Evolutionary conservation across 2,329 filamentous ascomycete genomes (phyloP), one percentile per base, ranked within the genome.

Genomic region (Lecanosticta acicola): DNA sequence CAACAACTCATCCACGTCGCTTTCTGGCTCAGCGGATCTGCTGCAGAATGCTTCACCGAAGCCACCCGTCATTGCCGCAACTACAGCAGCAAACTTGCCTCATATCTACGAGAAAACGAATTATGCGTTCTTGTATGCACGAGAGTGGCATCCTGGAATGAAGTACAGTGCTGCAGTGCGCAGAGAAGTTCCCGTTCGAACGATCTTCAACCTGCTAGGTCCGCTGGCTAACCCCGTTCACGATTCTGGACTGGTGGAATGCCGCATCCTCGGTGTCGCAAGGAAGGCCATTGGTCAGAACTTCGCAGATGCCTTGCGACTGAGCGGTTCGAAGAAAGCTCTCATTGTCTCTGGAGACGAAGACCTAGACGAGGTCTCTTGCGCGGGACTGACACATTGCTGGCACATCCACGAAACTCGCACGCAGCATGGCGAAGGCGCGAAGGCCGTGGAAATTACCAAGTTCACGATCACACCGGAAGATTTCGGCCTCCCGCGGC

Each of bases 71-170:
- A 82, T 97, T 52, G 73, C 76, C 40, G 84, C 84, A 34, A 79
- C 96, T 51, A 83, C 77, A 11, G 85, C 90, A 1, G 67, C 75
- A 34, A 88, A 84, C 38, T 75, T 97, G 39, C 68, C 78, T 41
- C 66, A 75, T 45, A 80, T 96, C 48, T 96, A 96, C 71, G 75
- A 79, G 39, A 72, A 76, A 47, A 86, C 84, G 51, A 96, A 94
- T 71, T 98, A 97, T 71, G 85, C 85, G 53, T 98, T 98, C 70
- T 78, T 98, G 21, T 97, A 93, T 64, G 93, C 93, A 0, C 91
- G 93, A 32, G 86, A 93, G 56, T 98, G 96, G 76, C 93, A 98
- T 70, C 88, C 89, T 0, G 91, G 89, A 39, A 96, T 97, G 84
- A 84, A 81, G 65, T 84, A 90, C 66, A 89, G 93, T 32, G 88